Evolutionary conservation across 1,284 basidiomycete species (phyloP), one percentile per base, ranked within the genome.

Genomic region (Blastosporella zonata): DNA sequence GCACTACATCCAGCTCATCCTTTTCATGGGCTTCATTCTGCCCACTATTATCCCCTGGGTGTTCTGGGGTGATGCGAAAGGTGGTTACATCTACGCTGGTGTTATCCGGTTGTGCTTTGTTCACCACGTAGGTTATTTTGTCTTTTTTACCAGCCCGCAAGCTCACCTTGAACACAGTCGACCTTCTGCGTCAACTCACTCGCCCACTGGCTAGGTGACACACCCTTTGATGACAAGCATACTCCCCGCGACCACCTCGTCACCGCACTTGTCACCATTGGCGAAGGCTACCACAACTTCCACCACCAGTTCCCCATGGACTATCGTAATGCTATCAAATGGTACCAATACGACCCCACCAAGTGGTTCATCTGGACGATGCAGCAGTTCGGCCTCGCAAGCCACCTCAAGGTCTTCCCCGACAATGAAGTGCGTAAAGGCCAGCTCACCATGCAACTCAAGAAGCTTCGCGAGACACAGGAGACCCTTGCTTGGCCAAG

Each of bases 241-340:
- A 89, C 91, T n/a, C 92, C 92, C 27, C 77, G 84, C 47, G 90
- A 94, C 68, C 90, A 93, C 70, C 72, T 94, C 59, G 67, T 94
- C 63, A 95, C 93, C 29, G 93, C 93, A 8, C 74, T 95, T 36
- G 84, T 82, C 52, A 95, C 93, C 23, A 84, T 94, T 62, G 93
- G 93, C 52, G 93, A 96, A 69, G 93, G 93, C 10, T 96, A 96
- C 75, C 93, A 96, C 79, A 96, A 97, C 72, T 97, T 97, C 81
- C 92, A 94, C 71, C 91, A 90, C 62, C 89, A 93, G 68, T 93
- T 93, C 79, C 90, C 90, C 8, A 90, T 90, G 87, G 93, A 97
- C 69, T 96, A 90, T 75, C 81, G 93, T 35, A 95, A 95, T 62
- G 92, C 91, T 35, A 91, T 93, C 75, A 90, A 77, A 68, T 94